Conservation (phyloP, 345 rosid species). For the Luvunga scandens region DNA sequence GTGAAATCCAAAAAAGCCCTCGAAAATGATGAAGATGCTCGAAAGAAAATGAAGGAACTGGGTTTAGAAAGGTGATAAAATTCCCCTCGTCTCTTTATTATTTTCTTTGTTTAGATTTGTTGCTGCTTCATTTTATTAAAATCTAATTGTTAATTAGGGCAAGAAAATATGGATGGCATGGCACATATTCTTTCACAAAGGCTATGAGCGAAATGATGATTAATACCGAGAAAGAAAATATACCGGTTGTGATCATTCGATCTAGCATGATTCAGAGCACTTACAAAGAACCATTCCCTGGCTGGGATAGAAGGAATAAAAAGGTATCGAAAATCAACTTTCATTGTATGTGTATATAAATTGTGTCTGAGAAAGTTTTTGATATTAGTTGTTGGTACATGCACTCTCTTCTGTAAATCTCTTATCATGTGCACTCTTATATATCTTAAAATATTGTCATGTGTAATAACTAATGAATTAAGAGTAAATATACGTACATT, state of each 20-base stretch:
- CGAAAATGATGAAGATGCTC: slow-evolving; percentile 41
- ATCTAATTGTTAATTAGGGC: slow-evolving; percentile 43
- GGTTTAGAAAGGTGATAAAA: slow-evolving; percentile 55
- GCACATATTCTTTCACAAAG: slow-evolving; percentile 82
- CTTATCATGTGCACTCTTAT: no score
- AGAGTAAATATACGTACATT: background rate
- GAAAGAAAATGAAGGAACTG: slow-evolving; percentile 64
- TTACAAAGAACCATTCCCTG: slow-evolving; percentile 85
- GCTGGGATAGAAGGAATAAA: slow-evolving; percentile 99
- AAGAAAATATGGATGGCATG: slow-evolving; percentile 85
- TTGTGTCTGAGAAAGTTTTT: no score
- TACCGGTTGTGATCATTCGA: slow-evolving; percentile 74
- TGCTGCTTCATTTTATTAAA: no score
- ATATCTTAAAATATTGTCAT: no score
- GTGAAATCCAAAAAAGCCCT: slow-evolving; percentile 31
- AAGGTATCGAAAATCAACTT: slow-evolving; percentile 36
- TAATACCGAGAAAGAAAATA: slow-evolving; percentile 61
- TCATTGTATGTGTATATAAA: no score
- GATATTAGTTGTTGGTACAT: no score
- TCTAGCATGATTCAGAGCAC: slow-evolving; percentile 92
- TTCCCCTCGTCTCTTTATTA: background rate
- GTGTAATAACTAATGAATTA: background rate
- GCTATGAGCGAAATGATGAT: slow-evolving; percentile 99
- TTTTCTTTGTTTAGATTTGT: background rate
- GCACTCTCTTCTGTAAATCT: no score